These are phyloP conservation scores for Perilla frutescens DNA, from an alignment of 257 asterid species.

Conservation along the genomic window DNA sequence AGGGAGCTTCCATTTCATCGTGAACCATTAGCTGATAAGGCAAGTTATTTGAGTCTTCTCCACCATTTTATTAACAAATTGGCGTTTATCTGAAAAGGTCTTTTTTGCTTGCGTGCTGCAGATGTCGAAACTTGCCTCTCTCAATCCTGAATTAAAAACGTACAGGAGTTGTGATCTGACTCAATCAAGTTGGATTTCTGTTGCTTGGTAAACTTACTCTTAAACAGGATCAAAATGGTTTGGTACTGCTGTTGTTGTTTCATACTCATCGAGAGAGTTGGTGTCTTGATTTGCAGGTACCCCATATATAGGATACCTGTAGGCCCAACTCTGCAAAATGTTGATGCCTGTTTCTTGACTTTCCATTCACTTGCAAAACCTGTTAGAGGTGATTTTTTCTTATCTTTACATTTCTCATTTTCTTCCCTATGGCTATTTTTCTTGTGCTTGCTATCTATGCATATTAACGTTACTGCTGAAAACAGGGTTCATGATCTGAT, in stretches of 20 bases:
- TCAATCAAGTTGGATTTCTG: constrained; percentile 87
- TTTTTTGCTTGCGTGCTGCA: constrained; percentile 47
- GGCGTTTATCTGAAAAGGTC: background rate
- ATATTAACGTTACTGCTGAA: background rate
- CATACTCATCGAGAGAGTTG: constrained; percentile 23
- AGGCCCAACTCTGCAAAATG: constrained; percentile 88
- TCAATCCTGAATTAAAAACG: constrained; percentile 68
- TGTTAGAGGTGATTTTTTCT: constrained; percentile 46
- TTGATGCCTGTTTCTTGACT: constrained; percentile 90
- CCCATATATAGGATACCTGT: constrained; percentile 93
- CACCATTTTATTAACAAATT: background rate
- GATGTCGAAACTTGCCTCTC: constrained; percentile 75
- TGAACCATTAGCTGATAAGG: constrained; percentile 92
- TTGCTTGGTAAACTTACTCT: constrained; percentile 73
- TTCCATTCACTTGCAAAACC: constrained; percentile 86
- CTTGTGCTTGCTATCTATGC: background rate
- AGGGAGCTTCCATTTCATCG: constrained; percentile 82
- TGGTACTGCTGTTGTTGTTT: background rate
- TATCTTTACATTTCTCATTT: constrained; percentile 1
- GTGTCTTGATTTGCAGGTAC: constrained; percentile 62
- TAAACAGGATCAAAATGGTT: background rate
- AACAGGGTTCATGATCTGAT: background rate
- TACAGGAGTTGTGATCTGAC: constrained; percentile 84
- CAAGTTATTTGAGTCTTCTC: constrained; percentile 41
- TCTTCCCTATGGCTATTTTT: background rate